Conservation (phyloP, 2,329 filamentous ascomycete species). For the Cladosporium sp. region DNA sequence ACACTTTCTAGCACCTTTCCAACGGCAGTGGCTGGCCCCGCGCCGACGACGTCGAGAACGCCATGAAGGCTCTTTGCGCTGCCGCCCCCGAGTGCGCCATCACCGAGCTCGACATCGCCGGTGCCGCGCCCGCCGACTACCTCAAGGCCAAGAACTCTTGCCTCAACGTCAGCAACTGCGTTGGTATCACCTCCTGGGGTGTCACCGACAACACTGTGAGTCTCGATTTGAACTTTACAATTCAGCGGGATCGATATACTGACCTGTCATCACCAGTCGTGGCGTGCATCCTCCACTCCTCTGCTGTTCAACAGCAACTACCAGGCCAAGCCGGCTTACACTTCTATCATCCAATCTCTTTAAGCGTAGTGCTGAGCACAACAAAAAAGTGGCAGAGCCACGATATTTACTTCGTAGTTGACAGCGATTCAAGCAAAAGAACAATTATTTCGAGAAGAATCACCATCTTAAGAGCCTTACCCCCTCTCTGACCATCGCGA, state of each 20-base stretch:
- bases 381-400: too few relatives aligned
- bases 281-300: slow-evolving; percentile 36
- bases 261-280: slow-evolving; percentile 31
- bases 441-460: too few relatives aligned
- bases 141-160: slow-evolving; percentile 53
- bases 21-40: slow-evolving; percentile 32
- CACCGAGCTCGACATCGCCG: slow-evolving; percentile 65
- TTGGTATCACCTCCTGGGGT: slow-evolving; percentile 52
- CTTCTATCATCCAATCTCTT: slow-evolving; percentile 21
- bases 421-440: too few relatives aligned
- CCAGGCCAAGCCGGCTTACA: slow-evolving; percentile 41
- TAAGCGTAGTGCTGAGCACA: neutral
- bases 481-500: too few relatives aligned
- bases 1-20: slow-evolving; percentile 44
- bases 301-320: slow-evolving; percentile 41
- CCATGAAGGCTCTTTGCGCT: slow-evolving; percentile 51
- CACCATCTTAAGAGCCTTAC: too few relatives aligned
- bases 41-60: slow-evolving; percentile 43
- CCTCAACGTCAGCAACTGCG: slow-evolving; percentile 54
- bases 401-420: too few relatives aligned
- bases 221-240: neutral
- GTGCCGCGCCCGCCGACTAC: slow-evolving; percentile 55
- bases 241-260: neutral
- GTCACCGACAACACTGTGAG: slow-evolving; percentile 1
- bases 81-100: slow-evolving; percentile 56